These are phyloP conservation scores for Syncephalis fuscata DNA, from an alignment of 371 early-diverging fungal species.

Conservation along the genomic window DNA sequence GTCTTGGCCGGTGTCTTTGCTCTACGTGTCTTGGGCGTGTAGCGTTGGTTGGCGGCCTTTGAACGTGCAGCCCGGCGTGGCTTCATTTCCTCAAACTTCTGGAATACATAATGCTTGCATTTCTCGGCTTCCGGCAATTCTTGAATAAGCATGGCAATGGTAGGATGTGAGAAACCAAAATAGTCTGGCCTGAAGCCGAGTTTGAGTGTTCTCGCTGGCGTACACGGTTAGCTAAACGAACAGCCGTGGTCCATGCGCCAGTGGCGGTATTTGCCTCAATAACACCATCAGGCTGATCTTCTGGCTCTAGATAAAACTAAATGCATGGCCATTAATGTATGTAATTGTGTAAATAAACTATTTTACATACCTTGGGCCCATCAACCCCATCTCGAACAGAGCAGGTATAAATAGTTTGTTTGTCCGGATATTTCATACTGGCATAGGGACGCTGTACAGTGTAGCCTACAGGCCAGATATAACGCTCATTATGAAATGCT, in stretches of 20 bases:
- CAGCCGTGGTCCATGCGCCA: constrained; percentile 78
- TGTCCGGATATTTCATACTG: constrained; percentile 60
- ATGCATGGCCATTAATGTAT: not conserved
- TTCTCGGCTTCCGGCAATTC: constrained; percentile 57
- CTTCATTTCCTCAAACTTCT: constrained; percentile 29
- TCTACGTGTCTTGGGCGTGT: not conserved
- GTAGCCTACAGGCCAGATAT: constrained; percentile 87
- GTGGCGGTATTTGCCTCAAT: constrained; percentile 57
- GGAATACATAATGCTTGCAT: constrained; percentile 54
- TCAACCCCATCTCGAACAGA: constrained; percentile 69
- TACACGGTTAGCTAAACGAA: constrained; percentile 57
- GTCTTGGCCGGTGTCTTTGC: not conserved
- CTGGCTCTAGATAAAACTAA: constrained; percentile 60
- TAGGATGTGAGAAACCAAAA: constrained; percentile 77
- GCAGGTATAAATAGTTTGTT: constrained; percentile 55
- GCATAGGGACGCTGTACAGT: constrained; percentile 45
- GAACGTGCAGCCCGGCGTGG: not conserved
- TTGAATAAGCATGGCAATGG: constrained; percentile 80
- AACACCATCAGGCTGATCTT: constrained; percentile 30
- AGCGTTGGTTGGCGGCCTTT: not conserved
- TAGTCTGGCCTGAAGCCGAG: constrained; percentile 84
- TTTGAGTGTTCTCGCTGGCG: constrained; percentile 61
- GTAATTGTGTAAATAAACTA: not conserved
- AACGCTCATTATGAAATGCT: constrained; percentile 77
- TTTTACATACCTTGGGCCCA: constrained; percentile 31